Base-by-base conservation (phyloP, 768 basidiomycete genomes). In the Boletus rubroflammeus region DNA sequence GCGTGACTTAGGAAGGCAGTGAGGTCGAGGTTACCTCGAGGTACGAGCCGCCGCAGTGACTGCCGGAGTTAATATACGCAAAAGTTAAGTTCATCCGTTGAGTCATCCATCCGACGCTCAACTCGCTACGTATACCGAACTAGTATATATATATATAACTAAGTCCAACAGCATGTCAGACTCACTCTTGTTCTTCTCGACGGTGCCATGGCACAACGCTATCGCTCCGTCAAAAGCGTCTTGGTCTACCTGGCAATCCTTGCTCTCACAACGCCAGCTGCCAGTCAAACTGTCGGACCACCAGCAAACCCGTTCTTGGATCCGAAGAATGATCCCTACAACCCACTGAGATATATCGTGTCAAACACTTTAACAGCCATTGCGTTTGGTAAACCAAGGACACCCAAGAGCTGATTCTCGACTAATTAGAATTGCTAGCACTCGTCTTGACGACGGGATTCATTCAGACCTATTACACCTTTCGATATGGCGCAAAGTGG, bases 301-400 rank as follows among this genome's bases (percentile, higher is more conserved):
- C 50, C 54, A 44, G 35, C 47, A 23, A 28, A 61, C 29, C 54
- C 61, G 1, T 56, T 36, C 46, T 56, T 62, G 6, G 78, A 82
- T 64, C 83, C 81, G 0, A 73, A 72, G 60, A 38, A 81, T 62
- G 82, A 85, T 57, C 76, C 71, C 0, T 75, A 75, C 62, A 83
- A 84, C 55, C 77, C 78, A 5, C 65, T 85, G 19, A 73, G 71
- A 53, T 85, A 83, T 60, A 85, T 85, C 47, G 72, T 79, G 5
- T 80, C 75, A 35, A 80, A 85, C 63, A 68, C 74, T 3, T 62
- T 81, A 35, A 82, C 82, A 0, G 77, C 62, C 4, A 66, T 84
- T 47, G 76, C 82, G 8, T 76, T 81, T 47, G 56, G 81, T 81
- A 56, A 57, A 71, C 63, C 2, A 32, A 21, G 36, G 36, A 8